Evolutionary conservation across 352 stramenopile species (phyloP).

Genomic region (Globisporangium solare): DNA sequence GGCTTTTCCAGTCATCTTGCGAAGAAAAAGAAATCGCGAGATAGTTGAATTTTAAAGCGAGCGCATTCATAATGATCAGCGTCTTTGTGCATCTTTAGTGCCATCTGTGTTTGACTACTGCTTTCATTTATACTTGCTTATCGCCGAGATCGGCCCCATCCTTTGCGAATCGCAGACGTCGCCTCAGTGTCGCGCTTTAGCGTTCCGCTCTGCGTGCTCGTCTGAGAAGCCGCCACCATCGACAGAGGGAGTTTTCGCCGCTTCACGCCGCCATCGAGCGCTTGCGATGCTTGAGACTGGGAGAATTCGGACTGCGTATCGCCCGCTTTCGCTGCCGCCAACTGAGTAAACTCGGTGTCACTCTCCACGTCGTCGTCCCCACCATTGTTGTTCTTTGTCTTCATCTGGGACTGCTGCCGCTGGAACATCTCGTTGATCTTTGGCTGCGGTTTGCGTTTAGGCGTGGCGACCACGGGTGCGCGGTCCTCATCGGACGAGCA

Average conservation of each 20-base stretch:
- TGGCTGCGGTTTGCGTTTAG: conserved; percentile 35
- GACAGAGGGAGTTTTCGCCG: conserved; percentile 70
- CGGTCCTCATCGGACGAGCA: conserved; percentile 44
- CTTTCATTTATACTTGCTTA: conserved; percentile 16
- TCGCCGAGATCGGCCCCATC: conserved; percentile 59
- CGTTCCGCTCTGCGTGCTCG: conserved; percentile 13
- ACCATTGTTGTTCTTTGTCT: conserved; percentile 1
- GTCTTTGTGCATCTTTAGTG: background rate
- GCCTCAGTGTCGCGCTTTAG: conserved; percentile 10
- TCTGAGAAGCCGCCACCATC: conserved; percentile 57
- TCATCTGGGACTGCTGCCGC: conserved; percentile 21
- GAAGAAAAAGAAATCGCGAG: background rate
- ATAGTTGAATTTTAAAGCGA: background rate
- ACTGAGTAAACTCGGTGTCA: conserved; percentile 59
- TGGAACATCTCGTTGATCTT: conserved; percentile 62
- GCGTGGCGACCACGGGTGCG: conserved; percentile 6
- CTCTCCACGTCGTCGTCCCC: conserved; percentile 66
- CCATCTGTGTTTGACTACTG: no score
- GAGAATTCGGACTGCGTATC: conserved; percentile 41
- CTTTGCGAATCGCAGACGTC: conserved; percentile 40
- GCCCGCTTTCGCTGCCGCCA: conserved; percentile 23
- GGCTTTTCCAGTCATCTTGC: background rate
- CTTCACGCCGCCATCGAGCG: conserved; percentile 14
- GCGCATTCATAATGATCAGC: background rate
- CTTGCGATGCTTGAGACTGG: conserved; percentile 22